Base-by-base conservation (phyloP, 306 rosid species). In the Lathyrus tuberosus region DNA sequence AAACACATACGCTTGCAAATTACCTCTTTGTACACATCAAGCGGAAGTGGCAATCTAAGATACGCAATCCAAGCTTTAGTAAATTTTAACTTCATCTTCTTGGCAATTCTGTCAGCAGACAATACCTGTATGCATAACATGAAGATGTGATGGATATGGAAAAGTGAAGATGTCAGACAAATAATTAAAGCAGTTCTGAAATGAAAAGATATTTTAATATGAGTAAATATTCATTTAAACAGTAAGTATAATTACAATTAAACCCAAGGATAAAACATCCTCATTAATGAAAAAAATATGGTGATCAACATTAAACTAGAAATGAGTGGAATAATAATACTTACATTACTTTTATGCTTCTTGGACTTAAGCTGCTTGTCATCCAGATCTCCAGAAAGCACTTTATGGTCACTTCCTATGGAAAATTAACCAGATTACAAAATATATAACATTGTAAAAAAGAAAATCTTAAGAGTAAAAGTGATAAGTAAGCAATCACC, bases 21-120 rank as follows among this genome's bases (percentile, higher is more conserved):
- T 88, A 91, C 97, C 90, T 88, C 97, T 73, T 94, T 94, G 87
- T 87, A 94, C 78, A 87, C 86, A 78, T 87, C 95, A 75, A 94
- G 78, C 59, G 97, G 95, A 84, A 94, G 97, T 11, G 87, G 87
- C 73, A 94, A 83, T 82, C 91, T 87, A 48, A 91, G 92, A 82
- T 73, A 91, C 3, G 86, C 69, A 75, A 83, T 69, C 97, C 99
- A 94, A n/a, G 99, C 97, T 82, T 88, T 86, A 15, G 91, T 83
- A 74, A 94, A 91, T 79, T 94, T 91, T 57, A 80, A 78, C 78
- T 83, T 86, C 91, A 88, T 89, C 86, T 76, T 91, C 82, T 86
- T 91, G 46, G 78, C 77, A 66, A 90, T 73, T 66, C 64, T 89
- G 58, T 81, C 75, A 26, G 88, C 82, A 41, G 87, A 78, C 65